Evolutionary conservation across 106 monocot genomes (phyloP), one percentile per base, ranked within the genome.

Genomic region (Phalaenopsis equestris): DNA sequence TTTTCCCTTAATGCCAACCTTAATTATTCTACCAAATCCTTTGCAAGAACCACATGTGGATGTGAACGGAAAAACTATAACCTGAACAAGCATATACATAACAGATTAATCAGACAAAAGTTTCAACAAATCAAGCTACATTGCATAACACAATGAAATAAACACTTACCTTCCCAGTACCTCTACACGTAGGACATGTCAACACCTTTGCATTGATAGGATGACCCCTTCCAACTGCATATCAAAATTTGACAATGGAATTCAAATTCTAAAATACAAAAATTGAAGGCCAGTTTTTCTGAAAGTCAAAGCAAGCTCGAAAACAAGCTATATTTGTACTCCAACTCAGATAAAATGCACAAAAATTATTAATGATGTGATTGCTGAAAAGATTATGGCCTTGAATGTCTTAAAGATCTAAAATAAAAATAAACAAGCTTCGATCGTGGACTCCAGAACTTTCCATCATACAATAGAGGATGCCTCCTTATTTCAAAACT

Each of bases 211-310:
- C 90, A 90, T 92, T 90, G 45, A 55, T 56, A 79, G 86, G 82
- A 79, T 97, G 81, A 9, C 97, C 97, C 55, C 86, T 90, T 85
- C 97, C 97, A 89, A 81, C 97, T 97, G 84, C 73, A 90, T 42
- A 9, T 61, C 72, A 78, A 41, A 74, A 70, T 18, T 18, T n/a
- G 61, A 61, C 61, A 8, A 61, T 61, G n/a, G 19, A 4, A 61
- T 61, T 6, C 21, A 61, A 61, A 61, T 1, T 61, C 2, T 61
- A n/a, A 61, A 21, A 12, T 14, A 14, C 67, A 39, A 72, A 41
- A 72, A 41, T 15, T 72, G 36, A 72, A 72, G 39, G 41, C 72
- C 17, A 41, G 4, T 24, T 1, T 6, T 65, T 65, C 21, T 65
- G 24, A 64, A 64, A 16, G 39, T 11, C 1, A 12, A 16, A 41